A percentile compares a stretch with the other conserved stretches of the same genome.
phyloP scores from a whole-genome alignment of 768 basidiomycete genomes.

The Leccinellum albellum region DNA sequence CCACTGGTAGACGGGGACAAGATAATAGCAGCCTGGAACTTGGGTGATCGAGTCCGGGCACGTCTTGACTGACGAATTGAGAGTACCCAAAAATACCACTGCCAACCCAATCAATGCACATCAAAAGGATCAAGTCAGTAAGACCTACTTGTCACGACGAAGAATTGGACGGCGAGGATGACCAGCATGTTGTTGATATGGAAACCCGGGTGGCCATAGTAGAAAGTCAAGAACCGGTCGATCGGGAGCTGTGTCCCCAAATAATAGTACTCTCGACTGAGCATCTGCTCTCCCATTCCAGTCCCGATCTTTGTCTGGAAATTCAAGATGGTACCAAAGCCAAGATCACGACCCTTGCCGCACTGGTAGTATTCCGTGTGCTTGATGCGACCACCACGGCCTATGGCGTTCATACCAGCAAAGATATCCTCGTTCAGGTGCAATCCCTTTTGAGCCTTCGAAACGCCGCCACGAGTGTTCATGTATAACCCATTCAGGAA shows the following conservation, averaged over 20 bases:
- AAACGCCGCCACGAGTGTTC: constrained; percentile 97
- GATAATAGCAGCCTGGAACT: constrained; percentile 89
- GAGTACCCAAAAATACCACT: constrained; percentile 95
- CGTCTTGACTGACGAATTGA: constrained; percentile 75
- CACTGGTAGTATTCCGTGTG: constrained; percentile 99
- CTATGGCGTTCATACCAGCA: constrained; percentile 98
- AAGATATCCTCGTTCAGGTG: constrained; percentile 99
- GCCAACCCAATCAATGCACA: constrained; percentile 16
- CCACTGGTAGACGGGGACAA: constrained; percentile 92
- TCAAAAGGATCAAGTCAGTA: neutral
- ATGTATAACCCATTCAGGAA: constrained; percentile 97
- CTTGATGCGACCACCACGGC: constrained; percentile 95
- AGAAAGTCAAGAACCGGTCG: constrained; percentile 98
- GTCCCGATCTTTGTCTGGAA: constrained; percentile 99
- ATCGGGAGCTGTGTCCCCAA: constrained; percentile 96
- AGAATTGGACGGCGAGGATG: constrained; percentile 93
- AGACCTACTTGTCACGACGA: constrained; percentile 82
- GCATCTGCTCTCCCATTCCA: constrained; percentile 99
- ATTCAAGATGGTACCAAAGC: constrained; percentile 97
- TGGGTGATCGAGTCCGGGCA: constrained; percentile 72
- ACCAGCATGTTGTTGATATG: constrained; percentile 99
- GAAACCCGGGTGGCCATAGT: constrained; percentile 99
- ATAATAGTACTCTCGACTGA: constrained; percentile 98
- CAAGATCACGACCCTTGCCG: constrained; percentile 97
- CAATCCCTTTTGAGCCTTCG: constrained; percentile 99